A percentile compares a stretch with the other conserved stretches of the same genome.
Conservation (phyloP, 2,329 filamentous ascomycete genomes). For the Thelonectria discophora region DNA sequence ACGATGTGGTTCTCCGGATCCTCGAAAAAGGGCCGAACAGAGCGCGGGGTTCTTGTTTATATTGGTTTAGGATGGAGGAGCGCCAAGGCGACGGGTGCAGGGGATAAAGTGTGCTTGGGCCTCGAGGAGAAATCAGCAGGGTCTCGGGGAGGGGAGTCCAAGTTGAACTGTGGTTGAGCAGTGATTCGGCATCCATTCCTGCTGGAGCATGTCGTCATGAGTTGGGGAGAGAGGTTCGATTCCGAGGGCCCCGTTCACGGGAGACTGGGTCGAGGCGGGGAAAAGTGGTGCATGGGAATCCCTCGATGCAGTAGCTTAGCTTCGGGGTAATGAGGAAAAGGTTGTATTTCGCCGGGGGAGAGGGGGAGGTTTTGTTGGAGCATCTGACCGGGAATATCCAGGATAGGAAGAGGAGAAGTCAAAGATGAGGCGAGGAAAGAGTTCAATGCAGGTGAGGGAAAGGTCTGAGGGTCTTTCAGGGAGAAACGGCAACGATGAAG, state of each 20-base stretch:
- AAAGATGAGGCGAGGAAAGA: background rate
- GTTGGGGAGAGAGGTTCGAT: background rate
- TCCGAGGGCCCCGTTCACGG: background rate
- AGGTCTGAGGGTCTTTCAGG: background rate
- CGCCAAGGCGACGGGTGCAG: conserved; percentile 21
- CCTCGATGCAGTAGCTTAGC: background rate
- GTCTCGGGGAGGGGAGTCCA: conserved; percentile 2
- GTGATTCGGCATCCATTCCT: background rate
- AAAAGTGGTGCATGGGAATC: background rate
- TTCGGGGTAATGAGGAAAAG: background rate
- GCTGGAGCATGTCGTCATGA: conserved; percentile 11
- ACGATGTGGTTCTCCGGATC: conserved; percentile 17
- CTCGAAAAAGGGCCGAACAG: conserved; percentile 35
- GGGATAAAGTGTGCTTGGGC: conserved; percentile 10
- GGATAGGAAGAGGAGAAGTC: background rate
- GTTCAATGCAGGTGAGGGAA: background rate
- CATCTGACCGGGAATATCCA: background rate
- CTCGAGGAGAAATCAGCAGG: conserved; percentile 18
- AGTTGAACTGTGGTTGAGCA: conserved; percentile 21
- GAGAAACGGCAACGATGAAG: background rate
- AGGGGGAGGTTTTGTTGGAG: background rate
- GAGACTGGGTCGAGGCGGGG: background rate
- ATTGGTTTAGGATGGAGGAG: conserved; percentile 11
- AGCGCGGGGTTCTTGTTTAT: conserved; percentile 28
- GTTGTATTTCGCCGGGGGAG: conserved; percentile 5